These are phyloP conservation scores for Caloboletus inedulis DNA, from an alignment of 1,284 basidiomycete genomes.

Conservation along the genomic window DNA sequence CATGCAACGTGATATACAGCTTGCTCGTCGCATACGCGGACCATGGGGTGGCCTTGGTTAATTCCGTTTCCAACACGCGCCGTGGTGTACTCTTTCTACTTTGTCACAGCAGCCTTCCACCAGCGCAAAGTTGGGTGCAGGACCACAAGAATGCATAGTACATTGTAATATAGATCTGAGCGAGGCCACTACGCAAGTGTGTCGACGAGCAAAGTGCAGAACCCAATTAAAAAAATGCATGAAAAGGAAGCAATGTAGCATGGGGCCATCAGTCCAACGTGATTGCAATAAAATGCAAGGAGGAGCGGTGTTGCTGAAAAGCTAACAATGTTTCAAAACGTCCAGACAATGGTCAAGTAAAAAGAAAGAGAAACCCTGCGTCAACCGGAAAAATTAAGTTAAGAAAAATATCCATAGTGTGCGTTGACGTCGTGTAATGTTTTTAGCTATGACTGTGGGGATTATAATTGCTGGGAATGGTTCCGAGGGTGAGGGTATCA, in stretches of 20 bases:
- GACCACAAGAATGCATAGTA: slow-evolving; percentile 26
- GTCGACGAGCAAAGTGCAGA: slow-evolving; percentile 12
- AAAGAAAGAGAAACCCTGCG: slow-evolving; percentile 5
- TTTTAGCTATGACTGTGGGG: slow-evolving; percentile 17
- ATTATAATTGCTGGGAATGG: slow-evolving; percentile 13
- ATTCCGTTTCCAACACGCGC: slow-evolving; percentile 3
- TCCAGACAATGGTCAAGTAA: slow-evolving; percentile 17
- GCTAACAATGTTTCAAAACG: slow-evolving; percentile 14
- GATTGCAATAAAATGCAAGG: slow-evolving; percentile 14
- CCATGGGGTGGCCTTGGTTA: slow-evolving; percentile 62
- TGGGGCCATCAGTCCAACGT: slow-evolving; percentile 17
- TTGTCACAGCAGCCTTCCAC: not conserved
- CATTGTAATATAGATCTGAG: slow-evolving; percentile 27
- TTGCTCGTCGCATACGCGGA: slow-evolving; percentile 92
- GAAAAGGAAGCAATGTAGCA: slow-evolving; percentile 6
- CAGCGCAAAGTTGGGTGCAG: not conserved
- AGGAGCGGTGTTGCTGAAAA: slow-evolving; percentile 2
- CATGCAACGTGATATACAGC: slow-evolving; percentile 96
- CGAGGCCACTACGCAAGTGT: slow-evolving; percentile 5
- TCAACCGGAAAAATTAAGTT: slow-evolving; percentile 19
- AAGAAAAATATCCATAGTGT: slow-evolving; percentile 25
- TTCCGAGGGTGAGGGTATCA: slow-evolving; percentile 29
- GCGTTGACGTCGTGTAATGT: slow-evolving; percentile 13
- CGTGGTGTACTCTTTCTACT: not conserved
- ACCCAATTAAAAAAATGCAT: slow-evolving; percentile 11